Percentiles rank a stretch among this genome's conserved stretches.
phyloP scores from a whole-genome alignment of 1,284 basidiomycete species.

The Apiotrichum laibachii region DNA sequence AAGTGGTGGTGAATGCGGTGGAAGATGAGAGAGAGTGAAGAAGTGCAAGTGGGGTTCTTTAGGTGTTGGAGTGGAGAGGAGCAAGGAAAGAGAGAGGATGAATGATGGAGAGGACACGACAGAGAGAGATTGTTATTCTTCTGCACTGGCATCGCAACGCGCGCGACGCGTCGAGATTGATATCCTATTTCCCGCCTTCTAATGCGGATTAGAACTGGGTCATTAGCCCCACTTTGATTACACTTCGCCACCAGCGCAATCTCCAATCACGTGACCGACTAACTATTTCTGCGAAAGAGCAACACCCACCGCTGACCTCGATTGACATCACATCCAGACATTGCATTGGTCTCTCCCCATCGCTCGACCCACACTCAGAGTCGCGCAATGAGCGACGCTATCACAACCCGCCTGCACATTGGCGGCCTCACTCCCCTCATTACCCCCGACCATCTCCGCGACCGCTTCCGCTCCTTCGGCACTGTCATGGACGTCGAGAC shows the following conservation, averaged over 20 bases:
- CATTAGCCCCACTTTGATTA: too few species aligned
- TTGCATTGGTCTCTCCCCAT: too few species aligned
- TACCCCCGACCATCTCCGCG: slow-evolving; percentile 42
- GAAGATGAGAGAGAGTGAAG: background rate
- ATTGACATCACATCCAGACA: too few species aligned
- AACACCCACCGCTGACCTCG: background rate
- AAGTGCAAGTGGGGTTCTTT: too few species aligned
- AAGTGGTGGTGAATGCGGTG: too few species aligned
- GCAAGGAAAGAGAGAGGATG: too few species aligned
- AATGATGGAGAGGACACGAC: too few species aligned
- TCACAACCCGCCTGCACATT: slow-evolving; percentile 46
- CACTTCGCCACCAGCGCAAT: too few species aligned
- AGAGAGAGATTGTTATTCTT: too few species aligned
- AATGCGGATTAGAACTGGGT: background rate
- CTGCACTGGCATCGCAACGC: too few species aligned
- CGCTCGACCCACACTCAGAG: background rate
- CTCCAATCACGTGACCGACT: background rate
- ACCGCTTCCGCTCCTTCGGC: slow-evolving; percentile 48
- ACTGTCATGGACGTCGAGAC: slow-evolving; percentile 42
- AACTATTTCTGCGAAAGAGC: slow-evolving; percentile 6
- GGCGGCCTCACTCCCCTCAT: slow-evolving; percentile 47
- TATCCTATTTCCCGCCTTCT: background rate
- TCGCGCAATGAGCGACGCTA: slow-evolving; percentile 16
- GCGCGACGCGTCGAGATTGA: too few species aligned
- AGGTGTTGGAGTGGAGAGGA: too few species aligned